These are phyloP conservation scores for Amniculicola lignicola DNA, from an alignment of 495 filamentous ascomycete genomes.

Conservation along the genomic window DNA sequence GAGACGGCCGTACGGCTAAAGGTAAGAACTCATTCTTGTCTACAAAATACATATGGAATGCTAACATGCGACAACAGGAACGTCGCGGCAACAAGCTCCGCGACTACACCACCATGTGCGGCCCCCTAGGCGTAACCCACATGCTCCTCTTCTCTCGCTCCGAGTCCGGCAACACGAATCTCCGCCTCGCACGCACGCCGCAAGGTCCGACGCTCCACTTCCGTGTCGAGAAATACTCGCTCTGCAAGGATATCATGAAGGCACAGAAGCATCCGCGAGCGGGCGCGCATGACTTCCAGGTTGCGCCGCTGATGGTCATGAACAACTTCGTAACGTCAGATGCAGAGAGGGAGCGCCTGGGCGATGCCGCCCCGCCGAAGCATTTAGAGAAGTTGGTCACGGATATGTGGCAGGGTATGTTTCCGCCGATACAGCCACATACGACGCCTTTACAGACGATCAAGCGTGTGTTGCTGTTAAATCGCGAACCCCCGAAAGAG, in stretches of 20 bases:
- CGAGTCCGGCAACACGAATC: slow-evolving; percentile 81
- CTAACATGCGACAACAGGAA: slow-evolving; percentile 52
- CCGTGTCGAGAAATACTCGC: slow-evolving; percentile 91
- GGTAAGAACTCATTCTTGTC: slow-evolving; percentile 39
- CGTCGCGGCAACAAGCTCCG: slow-evolving; percentile 82
- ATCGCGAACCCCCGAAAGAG: slow-evolving; percentile 59
- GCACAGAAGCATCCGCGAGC: slow-evolving; percentile 76
- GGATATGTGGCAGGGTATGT: slow-evolving; percentile 92
- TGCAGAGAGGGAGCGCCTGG: slow-evolving; percentile 45
- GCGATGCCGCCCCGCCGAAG: slow-evolving; percentile 54
- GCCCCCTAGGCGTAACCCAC: slow-evolving; percentile 89
- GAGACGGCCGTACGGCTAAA: slow-evolving; percentile 81
- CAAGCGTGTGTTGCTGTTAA: slow-evolving; percentile 82
- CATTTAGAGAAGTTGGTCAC: slow-evolving; percentile 92
- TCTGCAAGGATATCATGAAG: slow-evolving; percentile 83
- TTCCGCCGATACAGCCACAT: slow-evolving; percentile 93
- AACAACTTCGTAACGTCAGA: slow-evolving; percentile 85
- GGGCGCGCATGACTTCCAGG: slow-evolving; percentile 76
- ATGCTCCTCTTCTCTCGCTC: slow-evolving; percentile 93
- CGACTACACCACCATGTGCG: slow-evolving; percentile 95
- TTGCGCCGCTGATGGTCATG: slow-evolving; percentile 90
- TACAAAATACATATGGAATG: neutral
- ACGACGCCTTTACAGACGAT: slow-evolving; percentile 83
- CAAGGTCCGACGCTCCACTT: slow-evolving; percentile 92
- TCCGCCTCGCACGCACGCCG: slow-evolving; percentile 84